Evolutionary conservation across 2,329 filamentous ascomycete genomes (phyloP).

Genomic region (Penicillium sp.): DNA sequence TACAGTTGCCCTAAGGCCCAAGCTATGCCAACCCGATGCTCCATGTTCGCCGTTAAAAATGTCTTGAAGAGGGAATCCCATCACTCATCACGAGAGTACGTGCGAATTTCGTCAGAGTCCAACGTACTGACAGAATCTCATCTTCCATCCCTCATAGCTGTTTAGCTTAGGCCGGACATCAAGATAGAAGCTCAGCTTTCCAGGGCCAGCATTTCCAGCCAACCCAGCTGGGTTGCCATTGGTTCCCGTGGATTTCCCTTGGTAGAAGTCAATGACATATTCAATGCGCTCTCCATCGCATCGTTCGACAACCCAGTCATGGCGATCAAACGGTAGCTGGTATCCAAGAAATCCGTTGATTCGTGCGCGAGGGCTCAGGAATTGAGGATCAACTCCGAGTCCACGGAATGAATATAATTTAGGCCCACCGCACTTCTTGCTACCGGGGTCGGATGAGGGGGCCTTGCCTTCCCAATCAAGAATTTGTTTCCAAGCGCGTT

Average conservation of each 20-base stretch:
- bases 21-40: slow-evolving; percentile 26
- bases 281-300: slow-evolving; percentile 77
- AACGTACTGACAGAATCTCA: slow-evolving; percentile 51
- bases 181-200: slow-evolving; percentile 64
- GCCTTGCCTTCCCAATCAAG: slow-evolving; percentile 81
- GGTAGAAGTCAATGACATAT: slow-evolving; percentile 98
- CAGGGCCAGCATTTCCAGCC: slow-evolving; percentile 36
- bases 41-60: slow-evolving; percentile 32
- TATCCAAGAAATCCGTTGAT: slow-evolving; percentile 87
- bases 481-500: slow-evolving; percentile 93
- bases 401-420: slow-evolving; percentile 84
- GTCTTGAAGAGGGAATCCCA: slow-evolving; percentile 9
- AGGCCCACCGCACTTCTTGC: slow-evolving; percentile 74
- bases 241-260: slow-evolving; percentile 61
- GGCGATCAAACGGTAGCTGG: slow-evolving; percentile 86
- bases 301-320: slow-evolving; percentile 96
- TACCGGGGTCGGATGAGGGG: slow-evolving; percentile 56
- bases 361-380: slow-evolving; percentile 79
- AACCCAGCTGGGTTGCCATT: slow-evolving; percentile 29
- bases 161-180: slow-evolving; percentile 70
- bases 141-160: slow-evolving; percentile 63
- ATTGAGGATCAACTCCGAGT: slow-evolving; percentile 51
- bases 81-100: too few species aligned
- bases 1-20: slow-evolving; percentile 28
- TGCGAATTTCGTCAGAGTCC: neutral